Evolutionary conservation across 2,329 filamentous ascomycete species (phyloP), one percentile per base, ranked within the genome.

Genomic region (Scleromitrula shiraiana): DNA sequence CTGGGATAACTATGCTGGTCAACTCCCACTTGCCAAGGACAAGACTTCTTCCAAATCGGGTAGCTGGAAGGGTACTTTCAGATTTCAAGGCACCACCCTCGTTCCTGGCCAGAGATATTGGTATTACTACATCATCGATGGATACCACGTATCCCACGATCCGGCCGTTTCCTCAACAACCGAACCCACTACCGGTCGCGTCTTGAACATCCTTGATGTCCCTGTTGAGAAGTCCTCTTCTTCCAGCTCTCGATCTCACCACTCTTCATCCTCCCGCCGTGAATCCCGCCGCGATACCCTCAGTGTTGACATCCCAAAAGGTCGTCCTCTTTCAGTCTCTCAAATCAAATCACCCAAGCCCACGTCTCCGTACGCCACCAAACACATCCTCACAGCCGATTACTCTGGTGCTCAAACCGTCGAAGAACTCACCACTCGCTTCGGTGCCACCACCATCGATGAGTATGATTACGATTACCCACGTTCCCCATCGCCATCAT

Each of bases 91-190:
- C 66, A 72, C 80, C 54, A 91, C 88, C 52, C 79, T 97, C 62
- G 83, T 91, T 75, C 76, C 88, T 62, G 89, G 91, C 67, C 82
- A 88, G 67, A 84, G 91, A 67, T 97, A 97, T 82, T 98, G 93
- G 93, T 98, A 97, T 83, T 98, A 98, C 82, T 98, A 96, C 78
- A 96, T 97, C 82, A 93, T 97, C 69, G 93, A 98, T 69, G 93
- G 93, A 61, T 96, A 96, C 81, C 90, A 96, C 70, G 85, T 95
- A 68, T 90, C 90, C 53, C 91, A 97, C 78, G 93, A 97, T 73
- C 90, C 91, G 59, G 87, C 86, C 68, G 83, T 89, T 67, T 76
- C 85, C 64, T 91, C 85, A 65, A 94, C 87, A 65, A 84, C 86
- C 59, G 93, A 98, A 77, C 90, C 91, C 66, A 97, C 90, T 68